phyloP scores from a whole-genome alignment of 768 basidiomycete genomes.

The Suillus americanus region DNA sequence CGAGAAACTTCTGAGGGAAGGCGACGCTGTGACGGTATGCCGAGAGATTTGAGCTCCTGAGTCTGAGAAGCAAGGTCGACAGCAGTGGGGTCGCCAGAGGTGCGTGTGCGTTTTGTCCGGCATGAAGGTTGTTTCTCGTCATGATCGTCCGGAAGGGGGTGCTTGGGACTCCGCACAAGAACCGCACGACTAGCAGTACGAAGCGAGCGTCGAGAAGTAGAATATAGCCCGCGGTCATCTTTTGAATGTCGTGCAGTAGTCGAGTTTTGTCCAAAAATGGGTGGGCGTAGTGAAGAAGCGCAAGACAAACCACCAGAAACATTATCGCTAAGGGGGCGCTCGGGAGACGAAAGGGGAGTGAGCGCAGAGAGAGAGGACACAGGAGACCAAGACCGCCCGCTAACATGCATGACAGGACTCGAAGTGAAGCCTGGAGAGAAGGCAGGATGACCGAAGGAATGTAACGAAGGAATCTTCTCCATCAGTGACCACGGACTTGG shows the following conservation, averaged over 20 bases:
- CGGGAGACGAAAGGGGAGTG: slow-evolving; percentile 29
- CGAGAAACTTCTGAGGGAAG: slow-evolving; percentile 51
- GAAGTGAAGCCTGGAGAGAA: neutral
- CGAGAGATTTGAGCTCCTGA: neutral
- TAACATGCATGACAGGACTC: slow-evolving; percentile 7
- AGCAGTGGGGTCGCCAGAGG: neutral
- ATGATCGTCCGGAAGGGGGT: neutral
- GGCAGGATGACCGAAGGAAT: slow-evolving; percentile 18
- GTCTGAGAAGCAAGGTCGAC: neutral
- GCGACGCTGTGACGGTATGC: slow-evolving; percentile 35
- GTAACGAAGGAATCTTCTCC: slow-evolving; percentile 26
- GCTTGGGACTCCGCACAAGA: neutral
- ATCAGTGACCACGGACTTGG: slow-evolving; percentile 24
- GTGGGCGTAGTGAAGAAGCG: neutral
- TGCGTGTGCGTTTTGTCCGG: neutral
- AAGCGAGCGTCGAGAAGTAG: neutral
- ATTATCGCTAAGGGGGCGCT: slow-evolving; percentile 3
- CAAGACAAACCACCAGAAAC: neutral
- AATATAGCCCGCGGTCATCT: neutral
- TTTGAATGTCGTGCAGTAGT: neutral
- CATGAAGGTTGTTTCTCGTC: neutral
- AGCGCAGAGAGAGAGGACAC: slow-evolving; percentile 29
- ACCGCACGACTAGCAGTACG: neutral
- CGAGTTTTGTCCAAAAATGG: neutral
- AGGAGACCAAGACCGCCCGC: slow-evolving; percentile 20